Base-by-base conservation (phyloP, 228 moss, liverwort and hornwort genomes). In the Sphagnum magellanicum region DNA sequence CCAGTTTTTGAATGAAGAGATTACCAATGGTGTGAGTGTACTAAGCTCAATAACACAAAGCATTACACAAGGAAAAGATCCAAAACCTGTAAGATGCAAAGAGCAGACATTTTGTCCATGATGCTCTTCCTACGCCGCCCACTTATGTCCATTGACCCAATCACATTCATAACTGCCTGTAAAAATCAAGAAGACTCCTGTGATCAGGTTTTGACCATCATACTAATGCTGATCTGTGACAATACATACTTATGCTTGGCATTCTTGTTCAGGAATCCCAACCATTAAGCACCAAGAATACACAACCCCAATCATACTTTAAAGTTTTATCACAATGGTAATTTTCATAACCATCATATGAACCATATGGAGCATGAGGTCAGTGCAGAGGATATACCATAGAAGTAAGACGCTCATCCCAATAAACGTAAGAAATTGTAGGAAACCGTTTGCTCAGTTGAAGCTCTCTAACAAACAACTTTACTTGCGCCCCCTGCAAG, bases 351-450 rank as follows among this genome's bases (percentile, higher is more conserved):
- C 32, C 32, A 32, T 32, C 32, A 32, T 32, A 32, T 32, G 32
- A 32, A 32, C 32, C 32, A 32, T 32, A 32, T 32, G 32, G 32
- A 32, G 32, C 32, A 32, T 32, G 32, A 32, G 32, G 32, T 32
- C 32, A 32, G 32, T 32, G 6, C 13, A 5, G 51, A 9, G 8
- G 6, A 16, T 52, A 58, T 80, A 93, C 93, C 88, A 80, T 90
- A 70, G 93, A 83, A 64, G 93, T 90, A 59, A 93, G 87, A 50
- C 93, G 93, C 78, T 93, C 93, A 74, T 93, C 93, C 93, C 93
- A 93, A 65, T 88, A 88, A 16, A 93, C 51, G 49, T 93, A 93
- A 48, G 74, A 70, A 53, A 93, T 84, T 13, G 83, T 67, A 61
- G 79, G 72, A 66, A 93, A 90, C 61, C 81, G 83, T 65, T 83